A percentile compares a stretch with the other conserved stretches of the same genome.
These are phyloP conservation scores for Colletotrichum salicis DNA, from an alignment of 2,329 filamentous ascomycete species.

Conservation along the genomic window DNA sequence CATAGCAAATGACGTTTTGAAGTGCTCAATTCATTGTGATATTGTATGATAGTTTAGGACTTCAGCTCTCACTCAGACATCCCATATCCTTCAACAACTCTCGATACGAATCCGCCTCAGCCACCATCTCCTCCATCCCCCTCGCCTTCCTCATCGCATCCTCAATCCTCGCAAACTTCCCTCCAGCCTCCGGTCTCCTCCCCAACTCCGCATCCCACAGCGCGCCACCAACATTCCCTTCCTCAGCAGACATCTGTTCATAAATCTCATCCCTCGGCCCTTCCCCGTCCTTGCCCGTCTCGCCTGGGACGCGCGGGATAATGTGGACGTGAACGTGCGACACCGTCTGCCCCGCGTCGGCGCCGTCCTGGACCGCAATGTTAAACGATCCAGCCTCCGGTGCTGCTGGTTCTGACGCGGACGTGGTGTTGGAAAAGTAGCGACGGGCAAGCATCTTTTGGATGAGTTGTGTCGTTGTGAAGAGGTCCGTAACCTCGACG, in stretches of 20 bases:
- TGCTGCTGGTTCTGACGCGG: constrained; percentile 57
- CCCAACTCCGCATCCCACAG: constrained; percentile 63
- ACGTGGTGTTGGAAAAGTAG: constrained; percentile 55
- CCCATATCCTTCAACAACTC: constrained; percentile 58
- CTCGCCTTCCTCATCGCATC: constrained; percentile 75
- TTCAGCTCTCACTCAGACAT: constrained; percentile 11
- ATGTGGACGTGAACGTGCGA: constrained; percentile 94
- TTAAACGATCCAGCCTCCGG: constrained; percentile 80
- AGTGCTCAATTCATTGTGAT: background rate
- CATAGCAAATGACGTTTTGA: rapidly evolving
- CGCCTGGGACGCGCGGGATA: constrained; percentile 75
- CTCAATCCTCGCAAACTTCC: constrained; percentile 76
- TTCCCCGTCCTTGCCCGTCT: constrained; percentile 54
- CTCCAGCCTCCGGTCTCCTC: constrained; percentile 59
- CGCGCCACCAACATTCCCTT: constrained; percentile 82
- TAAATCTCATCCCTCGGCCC: constrained; percentile 80
- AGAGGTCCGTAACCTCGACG: constrained; percentile 82
- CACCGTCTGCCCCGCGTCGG: constrained; percentile 91
- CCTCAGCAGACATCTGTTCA: constrained; percentile 82
- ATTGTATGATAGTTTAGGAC: background rate
- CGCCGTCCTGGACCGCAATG: constrained; percentile 93
- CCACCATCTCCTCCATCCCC: constrained; percentile 78
- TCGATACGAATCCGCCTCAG: constrained; percentile 78
- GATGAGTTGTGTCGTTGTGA: constrained; percentile 85
- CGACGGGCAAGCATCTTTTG: constrained; percentile 76